phyloP scores from a whole-genome alignment of 2,329 filamentous ascomycete species.

The Diaporthe australafricana region DNA sequence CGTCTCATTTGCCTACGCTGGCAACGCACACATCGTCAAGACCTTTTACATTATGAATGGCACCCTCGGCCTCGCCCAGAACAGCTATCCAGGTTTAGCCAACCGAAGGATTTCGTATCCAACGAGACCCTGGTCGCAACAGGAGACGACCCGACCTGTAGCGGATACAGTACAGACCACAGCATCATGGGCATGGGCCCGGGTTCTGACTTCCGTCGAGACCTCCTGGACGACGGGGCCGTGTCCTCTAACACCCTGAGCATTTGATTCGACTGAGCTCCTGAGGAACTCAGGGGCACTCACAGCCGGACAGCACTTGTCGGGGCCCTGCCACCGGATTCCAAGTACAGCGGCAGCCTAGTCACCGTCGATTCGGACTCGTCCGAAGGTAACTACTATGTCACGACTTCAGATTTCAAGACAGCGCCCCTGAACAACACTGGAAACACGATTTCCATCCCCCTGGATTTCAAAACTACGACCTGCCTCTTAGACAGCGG shows the following conservation, averaged over 20 bases:
- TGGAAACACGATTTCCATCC: background rate
- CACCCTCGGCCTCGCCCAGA: slow-evolving; percentile 12
- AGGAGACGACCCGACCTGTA: background rate
- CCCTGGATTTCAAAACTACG: background rate
- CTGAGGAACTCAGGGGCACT: background rate
- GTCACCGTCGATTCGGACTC: slow-evolving; percentile 3
- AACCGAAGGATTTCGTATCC: background rate
- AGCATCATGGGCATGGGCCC: slow-evolving; percentile 15
- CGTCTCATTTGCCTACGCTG: background rate
- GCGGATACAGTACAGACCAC: background rate
- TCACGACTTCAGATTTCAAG: background rate
- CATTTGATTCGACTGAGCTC: background rate
- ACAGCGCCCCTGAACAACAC: background rate
- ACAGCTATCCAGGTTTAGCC: background rate
- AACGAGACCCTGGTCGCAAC: slow-evolving; percentile 8
- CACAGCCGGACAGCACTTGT: background rate
- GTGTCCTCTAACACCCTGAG: background rate
- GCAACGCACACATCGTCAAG: background rate
- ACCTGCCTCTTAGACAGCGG: slow-evolving; percentile 16
- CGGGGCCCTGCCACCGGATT: background rate
- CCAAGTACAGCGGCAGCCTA: background rate
- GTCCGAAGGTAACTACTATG: background rate
- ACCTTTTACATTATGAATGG: slow-evolving; percentile 5
- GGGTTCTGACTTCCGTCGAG: background rate
- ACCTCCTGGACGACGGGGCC: background rate